Evolutionary conservation across 495 filamentous ascomycete genomes (phyloP).

Genomic region (Penicillium egyptiacum): DNA sequence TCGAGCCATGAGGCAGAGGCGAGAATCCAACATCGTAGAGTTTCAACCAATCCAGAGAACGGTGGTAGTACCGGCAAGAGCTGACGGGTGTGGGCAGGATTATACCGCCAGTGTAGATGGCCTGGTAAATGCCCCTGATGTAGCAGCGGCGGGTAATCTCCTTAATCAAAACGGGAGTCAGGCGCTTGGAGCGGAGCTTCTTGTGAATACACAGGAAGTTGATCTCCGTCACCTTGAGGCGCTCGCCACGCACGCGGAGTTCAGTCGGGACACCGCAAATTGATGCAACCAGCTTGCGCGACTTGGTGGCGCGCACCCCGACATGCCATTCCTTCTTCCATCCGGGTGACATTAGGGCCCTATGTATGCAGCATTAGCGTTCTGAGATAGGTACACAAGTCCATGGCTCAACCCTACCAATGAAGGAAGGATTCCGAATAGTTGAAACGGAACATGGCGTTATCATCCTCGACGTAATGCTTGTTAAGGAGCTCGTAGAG

Average conservation of each 20-base stretch:
- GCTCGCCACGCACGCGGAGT: conserved; percentile 73
- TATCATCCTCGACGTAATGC: conserved; percentile 95
- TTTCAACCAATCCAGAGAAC: conserved; percentile 91
- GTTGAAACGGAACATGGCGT: conserved; percentile 95
- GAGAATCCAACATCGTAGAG: conserved; percentile 91
- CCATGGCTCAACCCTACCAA: conserved; percentile 57
- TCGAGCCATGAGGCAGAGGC: conserved; percentile 74
- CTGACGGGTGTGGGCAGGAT: conserved; percentile 86
- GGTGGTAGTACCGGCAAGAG: conserved; percentile 93
- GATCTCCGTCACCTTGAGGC: conserved; percentile 80
- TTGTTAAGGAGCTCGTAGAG: conserved; percentile 84
- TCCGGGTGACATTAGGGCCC: conserved; percentile 91
- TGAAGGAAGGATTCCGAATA: conserved; percentile 86
- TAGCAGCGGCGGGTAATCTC: conserved; percentile 94
- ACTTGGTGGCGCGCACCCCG: conserved; percentile 77
- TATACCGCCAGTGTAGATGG: conserved; percentile 90
- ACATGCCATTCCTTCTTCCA: conserved; percentile 96
- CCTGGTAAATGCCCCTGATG: conserved; percentile 78
- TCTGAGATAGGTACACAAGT: background rate
- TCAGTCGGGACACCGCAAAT: conserved; percentile 87
- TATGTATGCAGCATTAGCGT: conserved; percentile 36
- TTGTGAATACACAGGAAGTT: conserved; percentile 99
- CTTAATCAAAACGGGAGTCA: conserved; percentile 92
- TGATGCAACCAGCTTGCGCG: conserved; percentile 84
- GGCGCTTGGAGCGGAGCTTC: conserved; percentile 88